Conservation (phyloP, 1,284 basidiomycete species). For the Mycena citricolor region DNA sequence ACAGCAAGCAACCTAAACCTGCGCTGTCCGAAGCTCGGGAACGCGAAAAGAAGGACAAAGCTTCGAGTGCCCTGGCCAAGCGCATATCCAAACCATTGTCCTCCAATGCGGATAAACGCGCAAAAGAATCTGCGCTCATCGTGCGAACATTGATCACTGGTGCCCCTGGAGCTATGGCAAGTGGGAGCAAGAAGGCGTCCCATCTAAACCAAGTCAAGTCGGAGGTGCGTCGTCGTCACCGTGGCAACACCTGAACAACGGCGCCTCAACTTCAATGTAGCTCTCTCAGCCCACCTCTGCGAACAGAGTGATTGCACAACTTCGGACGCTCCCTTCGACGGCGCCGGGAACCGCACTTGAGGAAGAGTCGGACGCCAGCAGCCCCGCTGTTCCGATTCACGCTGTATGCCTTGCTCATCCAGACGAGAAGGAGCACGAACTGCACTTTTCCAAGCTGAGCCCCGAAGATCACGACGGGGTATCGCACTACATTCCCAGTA, state of each 20-base stretch:
- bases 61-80: constrained; percentile 35
- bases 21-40: constrained; percentile 38
- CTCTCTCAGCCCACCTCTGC: constrained; percentile 66
- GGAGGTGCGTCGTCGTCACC: constrained; percentile 29
- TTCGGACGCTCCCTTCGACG: constrained; percentile 50
- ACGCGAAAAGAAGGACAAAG: constrained; percentile 40
- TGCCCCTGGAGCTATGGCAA: too few species aligned
- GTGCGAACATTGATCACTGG: constrained; percentile 71
- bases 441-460: constrained; percentile 50
- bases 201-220: constrained; percentile 69
- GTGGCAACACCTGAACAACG: not conserved
- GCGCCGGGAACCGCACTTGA: constrained; percentile 28
- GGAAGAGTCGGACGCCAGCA: constrained; percentile 25
- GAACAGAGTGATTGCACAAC: constrained; percentile 65
- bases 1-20: constrained; percentile 31
- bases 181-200: constrained; percentile 40
- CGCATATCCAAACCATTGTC: constrained; percentile 32
- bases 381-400: constrained; percentile 56
- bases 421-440: constrained; percentile 58
- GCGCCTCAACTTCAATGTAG: constrained; percentile 11
- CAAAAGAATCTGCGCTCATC: constrained; percentile 60
- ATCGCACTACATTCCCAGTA: constrained; percentile 29
- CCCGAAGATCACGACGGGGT: constrained; percentile 11
- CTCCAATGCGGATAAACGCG: constrained; percentile 54
- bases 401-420: constrained; percentile 67